These are phyloP conservation scores for Leccinum uliginosum DNA, from an alignment of 768 basidiomycete species.

Conservation along the genomic window DNA sequence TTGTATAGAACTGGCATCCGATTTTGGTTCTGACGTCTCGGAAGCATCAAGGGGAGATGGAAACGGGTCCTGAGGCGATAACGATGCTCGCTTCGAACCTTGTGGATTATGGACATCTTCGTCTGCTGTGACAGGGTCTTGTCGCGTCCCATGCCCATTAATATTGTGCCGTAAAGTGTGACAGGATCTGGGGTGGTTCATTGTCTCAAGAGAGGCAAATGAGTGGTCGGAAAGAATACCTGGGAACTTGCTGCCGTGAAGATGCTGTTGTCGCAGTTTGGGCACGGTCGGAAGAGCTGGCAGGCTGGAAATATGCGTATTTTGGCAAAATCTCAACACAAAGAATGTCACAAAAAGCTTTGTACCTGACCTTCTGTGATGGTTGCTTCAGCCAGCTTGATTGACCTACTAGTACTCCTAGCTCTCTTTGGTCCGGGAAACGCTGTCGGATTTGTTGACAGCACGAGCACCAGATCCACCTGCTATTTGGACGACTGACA, in stretches of 20 bases:
- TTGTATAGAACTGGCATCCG: constrained; percentile 10
- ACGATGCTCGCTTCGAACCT: constrained; percentile 4
- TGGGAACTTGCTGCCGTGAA: constrained; percentile 16
- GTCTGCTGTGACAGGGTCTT: constrained; percentile 23
- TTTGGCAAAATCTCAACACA: constrained; percentile 11
- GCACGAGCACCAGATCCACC: constrained; percentile 66
- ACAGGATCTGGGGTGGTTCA: background rate
- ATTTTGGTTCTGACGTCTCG: constrained; percentile 28
- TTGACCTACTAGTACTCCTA: constrained; percentile 46
- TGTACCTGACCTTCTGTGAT: constrained; percentile 48
- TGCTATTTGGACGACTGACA: constrained; percentile 62
- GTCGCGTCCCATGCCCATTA: constrained; percentile 22
- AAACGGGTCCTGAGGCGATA: constrained; percentile 12
- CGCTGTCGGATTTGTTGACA: constrained; percentile 54
- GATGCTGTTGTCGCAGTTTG: constrained; percentile 2
- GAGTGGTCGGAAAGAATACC: constrained; percentile 14
- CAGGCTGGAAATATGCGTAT: constrained; percentile 26
- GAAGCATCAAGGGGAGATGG: constrained; percentile 10
- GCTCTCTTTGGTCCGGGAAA: constrained; percentile 45
- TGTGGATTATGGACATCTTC: constrained; percentile 7
- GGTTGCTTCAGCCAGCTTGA: constrained; percentile 50
- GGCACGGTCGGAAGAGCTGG: constrained; percentile 7
- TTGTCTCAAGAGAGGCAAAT: constrained; percentile 10
- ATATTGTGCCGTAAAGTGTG: constrained; percentile 17
- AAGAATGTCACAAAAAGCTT: background rate